Evolutionary conservation across 75 land plant species (phyloP).

Genomic region (Pinus albicaulis): DNA sequence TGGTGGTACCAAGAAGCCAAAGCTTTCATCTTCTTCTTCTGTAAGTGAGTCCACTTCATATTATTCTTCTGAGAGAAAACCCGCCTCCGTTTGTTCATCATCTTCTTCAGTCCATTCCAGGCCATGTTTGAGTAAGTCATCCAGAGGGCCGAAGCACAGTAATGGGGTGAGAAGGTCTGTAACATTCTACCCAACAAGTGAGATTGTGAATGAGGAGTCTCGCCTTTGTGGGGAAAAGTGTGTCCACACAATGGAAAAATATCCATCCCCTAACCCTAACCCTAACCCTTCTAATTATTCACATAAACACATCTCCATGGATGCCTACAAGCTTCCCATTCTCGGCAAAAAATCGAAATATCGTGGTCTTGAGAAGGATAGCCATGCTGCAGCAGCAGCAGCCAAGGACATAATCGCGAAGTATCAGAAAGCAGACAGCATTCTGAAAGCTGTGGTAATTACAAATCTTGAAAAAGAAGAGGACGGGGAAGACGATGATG

Average conservation of each 20-base stretch:
- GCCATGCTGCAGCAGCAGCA: background rate
- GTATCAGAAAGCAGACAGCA: constrained; percentile 5
- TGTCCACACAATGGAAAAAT: constrained; percentile 8
- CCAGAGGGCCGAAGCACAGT: constrained; percentile 13
- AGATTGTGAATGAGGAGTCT: constrained; percentile 36
- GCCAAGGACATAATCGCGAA: constrained; percentile 8
- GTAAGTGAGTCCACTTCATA: constrained; percentile 12
- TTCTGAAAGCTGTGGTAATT: background rate
- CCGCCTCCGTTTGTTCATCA: constrained; percentile 2
- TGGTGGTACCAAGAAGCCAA: constrained; percentile 2
- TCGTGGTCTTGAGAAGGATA: background rate
- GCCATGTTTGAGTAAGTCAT: constrained; percentile 50
- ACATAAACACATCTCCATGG: background rate
- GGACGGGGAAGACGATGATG: constrained; percentile 31
- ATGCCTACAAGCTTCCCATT: background rate
- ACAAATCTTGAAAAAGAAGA: constrained; percentile 7
- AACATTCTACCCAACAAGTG: constrained; percentile 48
- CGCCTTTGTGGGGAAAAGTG: constrained; percentile 35
- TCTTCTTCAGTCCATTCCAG: constrained; percentile 42
- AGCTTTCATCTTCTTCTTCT: background rate
- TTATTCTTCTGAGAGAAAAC: constrained; percentile 27
- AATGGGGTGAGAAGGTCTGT: constrained; percentile 47
- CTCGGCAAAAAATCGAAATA: no score
- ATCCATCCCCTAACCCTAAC: background rate
- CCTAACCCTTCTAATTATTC: background rate